Evolutionary conservation across 108 stramenopile genomes (phyloP), one percentile per base, ranked within the genome.

Genomic region (Thalassiosira profunda): DNA sequence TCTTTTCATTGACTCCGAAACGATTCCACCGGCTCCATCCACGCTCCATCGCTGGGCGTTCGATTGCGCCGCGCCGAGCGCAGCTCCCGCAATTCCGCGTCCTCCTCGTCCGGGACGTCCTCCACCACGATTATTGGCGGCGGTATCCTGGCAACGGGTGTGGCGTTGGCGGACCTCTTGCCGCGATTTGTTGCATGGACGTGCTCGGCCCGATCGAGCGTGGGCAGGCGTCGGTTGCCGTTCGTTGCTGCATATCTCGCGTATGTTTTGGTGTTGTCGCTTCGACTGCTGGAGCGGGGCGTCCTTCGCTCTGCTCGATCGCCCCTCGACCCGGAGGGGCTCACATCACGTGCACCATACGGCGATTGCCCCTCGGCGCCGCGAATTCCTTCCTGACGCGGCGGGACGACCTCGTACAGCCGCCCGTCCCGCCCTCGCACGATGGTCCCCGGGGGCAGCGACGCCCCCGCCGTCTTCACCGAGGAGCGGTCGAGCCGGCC

Each of bases 11-110:
- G n/a, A n/a, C n/a, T n/a, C n/a, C n/a, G n/a, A n/a, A n/a, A n/a
- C n/a, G n/a, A 28, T 52, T 83, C 80, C 9, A 86, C 68, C 26
- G 86, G 86, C 52, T 86, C 86, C 55, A 86, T 79, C 83, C 83
- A 84, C 63, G 79, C 36, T 24, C 83, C 86, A 9, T 76, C 77
- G 12, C 80, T 74, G 7, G 86, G 86, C 5, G 62, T 67, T 12
- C 86, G 52, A 51, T 84, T 84, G 9, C 86, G 52, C 83, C 80
- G 82, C 17, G 66, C 45, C 0, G 86, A 86, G 36, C 68, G 79
- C 30, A 67, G 58, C 0, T 66, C 61, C 14, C 36, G 45, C 18
- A 81, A 62, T 31, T 86, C 80, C 31, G 82, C 86, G 24, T 61
- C 53, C 62, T 86, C 86, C 36, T 81, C 81, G 25, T 84, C 78